Conservation (phyloP, 257 asterid genomes). For the Cynanchum wilfordii region DNA sequence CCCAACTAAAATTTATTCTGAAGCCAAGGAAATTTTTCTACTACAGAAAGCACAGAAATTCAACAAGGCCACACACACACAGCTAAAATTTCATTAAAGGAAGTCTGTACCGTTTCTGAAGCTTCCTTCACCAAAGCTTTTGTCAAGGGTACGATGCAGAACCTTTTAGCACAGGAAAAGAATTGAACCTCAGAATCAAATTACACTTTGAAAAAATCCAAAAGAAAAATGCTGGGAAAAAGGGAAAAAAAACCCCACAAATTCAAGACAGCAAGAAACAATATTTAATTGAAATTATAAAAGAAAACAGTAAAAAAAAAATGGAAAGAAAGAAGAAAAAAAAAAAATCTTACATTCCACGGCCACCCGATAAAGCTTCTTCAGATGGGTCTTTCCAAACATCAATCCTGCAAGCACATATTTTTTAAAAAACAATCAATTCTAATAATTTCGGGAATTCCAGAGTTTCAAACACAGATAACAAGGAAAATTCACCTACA, state of each 20-base stretch:
- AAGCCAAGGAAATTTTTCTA: neutral
- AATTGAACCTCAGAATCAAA: neutral
- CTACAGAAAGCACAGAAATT: neutral
- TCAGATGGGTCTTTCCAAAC: conserved; percentile 61
- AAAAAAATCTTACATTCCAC: conserved; percentile 48
- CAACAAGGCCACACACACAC: neutral
- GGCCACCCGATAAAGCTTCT: conserved; percentile 71
- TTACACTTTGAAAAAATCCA: neutral
- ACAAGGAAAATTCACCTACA: neutral
- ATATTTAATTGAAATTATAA: neutral
- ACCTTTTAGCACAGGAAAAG: conserved; percentile 38
- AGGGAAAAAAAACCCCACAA: neutral
- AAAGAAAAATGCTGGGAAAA: neutral
- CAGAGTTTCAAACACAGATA: too few species aligned
- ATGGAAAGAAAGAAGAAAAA: neutral
- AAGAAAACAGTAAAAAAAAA: neutral
- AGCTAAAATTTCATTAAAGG: conserved; percentile 3
- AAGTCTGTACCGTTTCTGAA: conserved; percentile 44
- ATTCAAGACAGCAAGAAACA: neutral
- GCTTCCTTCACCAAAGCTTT: conserved; percentile 41
- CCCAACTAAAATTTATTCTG: neutral
- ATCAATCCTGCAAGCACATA: conserved; percentile 41
- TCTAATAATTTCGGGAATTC: neutral
- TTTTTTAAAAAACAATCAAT: neutral
- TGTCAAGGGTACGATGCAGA: conserved; percentile 57